Evolutionary conservation across 2,329 filamentous ascomycete species (phyloP).

Genomic region (Neopestalotiopsis rosae): DNA sequence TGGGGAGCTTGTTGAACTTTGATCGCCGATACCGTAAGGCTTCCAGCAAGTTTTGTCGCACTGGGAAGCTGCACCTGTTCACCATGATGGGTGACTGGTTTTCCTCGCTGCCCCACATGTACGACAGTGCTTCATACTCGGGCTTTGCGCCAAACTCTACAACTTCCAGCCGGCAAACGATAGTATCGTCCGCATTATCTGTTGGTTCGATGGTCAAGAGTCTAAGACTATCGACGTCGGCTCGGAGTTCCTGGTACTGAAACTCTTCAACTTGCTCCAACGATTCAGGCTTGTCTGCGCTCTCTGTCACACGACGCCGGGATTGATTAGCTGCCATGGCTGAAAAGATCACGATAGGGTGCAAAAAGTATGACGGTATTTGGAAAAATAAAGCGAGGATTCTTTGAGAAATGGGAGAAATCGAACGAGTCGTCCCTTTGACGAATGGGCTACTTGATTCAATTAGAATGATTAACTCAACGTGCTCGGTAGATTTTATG

Average conservation of each 20-base stretch:
- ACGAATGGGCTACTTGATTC: no score
- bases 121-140: constrained; percentile 5
- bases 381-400: no score
- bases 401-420: no score
- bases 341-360: no score
- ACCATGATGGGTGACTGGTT: neutral
- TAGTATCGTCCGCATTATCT: neutral
- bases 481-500: no score
- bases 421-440: no score
- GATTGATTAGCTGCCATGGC: constrained; percentile 4
- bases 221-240: neutral
- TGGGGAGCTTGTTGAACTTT: neutral
- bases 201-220: neutral
- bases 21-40: constrained; percentile 25
- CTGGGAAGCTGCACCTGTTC: neutral
- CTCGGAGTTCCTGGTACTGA: neutral
- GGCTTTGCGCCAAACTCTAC: neutral
- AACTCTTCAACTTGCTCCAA: neutral
- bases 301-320: neutral
- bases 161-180: neutral
- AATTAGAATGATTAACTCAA: no score
- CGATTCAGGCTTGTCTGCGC: neutral
- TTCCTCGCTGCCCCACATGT: neutral
- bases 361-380: no score
- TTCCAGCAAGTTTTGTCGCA: constrained; percentile 23